phyloP scores from a whole-genome alignment of 2,329 filamentous ascomycete genomes.

The Phaeosphaeriaceae sp. region DNA sequence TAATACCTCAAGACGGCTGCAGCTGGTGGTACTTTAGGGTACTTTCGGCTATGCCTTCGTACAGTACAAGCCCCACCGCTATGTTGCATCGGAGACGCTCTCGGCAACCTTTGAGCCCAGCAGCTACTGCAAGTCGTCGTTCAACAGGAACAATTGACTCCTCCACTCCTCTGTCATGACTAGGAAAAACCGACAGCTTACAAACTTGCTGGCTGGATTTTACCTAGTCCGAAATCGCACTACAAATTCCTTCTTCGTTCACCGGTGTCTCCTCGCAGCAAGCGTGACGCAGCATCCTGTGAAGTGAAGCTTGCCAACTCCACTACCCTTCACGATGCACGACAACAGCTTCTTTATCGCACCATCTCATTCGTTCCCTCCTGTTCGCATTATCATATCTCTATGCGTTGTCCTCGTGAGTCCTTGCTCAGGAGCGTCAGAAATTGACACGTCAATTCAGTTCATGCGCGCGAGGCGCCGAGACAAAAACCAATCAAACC shows the following conservation, averaged over 20 bases:
- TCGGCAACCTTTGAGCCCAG: slow-evolving; percentile 16
- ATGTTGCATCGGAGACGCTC: slow-evolving; percentile 23
- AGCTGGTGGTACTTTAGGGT: slow-evolving; percentile 20
- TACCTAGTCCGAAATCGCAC: no score
- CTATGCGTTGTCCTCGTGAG: slow-evolving; percentile 27
- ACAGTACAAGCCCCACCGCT: slow-evolving; percentile 20
- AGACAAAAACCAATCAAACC: not conserved
- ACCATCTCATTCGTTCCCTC: slow-evolving; percentile 25
- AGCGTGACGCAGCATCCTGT: not conserved
- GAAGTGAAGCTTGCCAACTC: slow-evolving; percentile 27
- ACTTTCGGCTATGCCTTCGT: slow-evolving; percentile 24
- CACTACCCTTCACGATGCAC: slow-evolving; percentile 18
- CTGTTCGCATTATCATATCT: slow-evolving; percentile 24
- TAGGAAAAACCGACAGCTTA: not conserved
- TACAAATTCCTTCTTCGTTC: no score
- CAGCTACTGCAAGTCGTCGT: slow-evolving; percentile 21
- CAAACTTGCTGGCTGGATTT: not conserved
- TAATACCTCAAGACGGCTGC: slow-evolving; percentile 23
- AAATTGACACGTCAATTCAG: slow-evolving; percentile 42
- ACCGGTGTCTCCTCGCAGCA: slow-evolving; percentile 10
- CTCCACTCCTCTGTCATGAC: not conserved
- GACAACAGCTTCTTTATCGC: slow-evolving; percentile 12
- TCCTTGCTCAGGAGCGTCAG: not conserved
- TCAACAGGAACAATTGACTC: slow-evolving; percentile 8
- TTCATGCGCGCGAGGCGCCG: slow-evolving; percentile 35